Conservation (phyloP, 129 eudicot species). For the Centella asiatica region DNA sequence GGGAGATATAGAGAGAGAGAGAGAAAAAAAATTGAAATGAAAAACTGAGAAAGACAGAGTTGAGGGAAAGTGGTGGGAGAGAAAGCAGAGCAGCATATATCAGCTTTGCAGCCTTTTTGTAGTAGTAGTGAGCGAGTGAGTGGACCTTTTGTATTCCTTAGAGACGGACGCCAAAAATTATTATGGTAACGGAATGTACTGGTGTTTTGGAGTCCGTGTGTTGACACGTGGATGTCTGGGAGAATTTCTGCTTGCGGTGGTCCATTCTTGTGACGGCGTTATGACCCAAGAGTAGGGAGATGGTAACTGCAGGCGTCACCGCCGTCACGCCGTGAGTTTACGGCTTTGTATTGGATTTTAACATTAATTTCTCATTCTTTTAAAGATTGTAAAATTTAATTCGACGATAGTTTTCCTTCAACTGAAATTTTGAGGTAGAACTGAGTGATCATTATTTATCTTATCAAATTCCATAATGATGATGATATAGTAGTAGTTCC, state of each 20-base stretch:
- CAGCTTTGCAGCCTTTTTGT: no score
- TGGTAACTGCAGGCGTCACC: not conserved
- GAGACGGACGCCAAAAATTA: not conserved
- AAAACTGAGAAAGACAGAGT: not conserved
- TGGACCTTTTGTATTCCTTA: not conserved
- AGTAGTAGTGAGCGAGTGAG: not conserved
- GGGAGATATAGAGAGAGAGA: no score
- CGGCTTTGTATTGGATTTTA: not conserved
- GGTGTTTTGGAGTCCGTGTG: slow-evolving; percentile 4
- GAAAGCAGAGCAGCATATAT: not conserved
- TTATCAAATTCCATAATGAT: no score
- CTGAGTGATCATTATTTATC: no score
- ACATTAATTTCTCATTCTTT: not conserved
- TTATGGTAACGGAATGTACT: not conserved
- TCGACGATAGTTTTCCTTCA: no score
- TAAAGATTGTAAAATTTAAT: no score
- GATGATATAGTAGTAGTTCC: no score
- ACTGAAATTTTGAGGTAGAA: no score
- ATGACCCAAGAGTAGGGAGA: no score
- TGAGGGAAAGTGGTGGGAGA: not conserved
- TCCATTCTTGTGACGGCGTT: not conserved
- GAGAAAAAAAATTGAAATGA: no score
- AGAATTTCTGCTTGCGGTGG: no score
- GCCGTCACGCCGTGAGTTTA: not conserved
- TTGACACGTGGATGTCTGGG: slow-evolving; percentile 9